Evolutionary conservation across 1,284 basidiomycete species (phyloP).

Genomic region (Tranzscheliella williamsii): DNA sequence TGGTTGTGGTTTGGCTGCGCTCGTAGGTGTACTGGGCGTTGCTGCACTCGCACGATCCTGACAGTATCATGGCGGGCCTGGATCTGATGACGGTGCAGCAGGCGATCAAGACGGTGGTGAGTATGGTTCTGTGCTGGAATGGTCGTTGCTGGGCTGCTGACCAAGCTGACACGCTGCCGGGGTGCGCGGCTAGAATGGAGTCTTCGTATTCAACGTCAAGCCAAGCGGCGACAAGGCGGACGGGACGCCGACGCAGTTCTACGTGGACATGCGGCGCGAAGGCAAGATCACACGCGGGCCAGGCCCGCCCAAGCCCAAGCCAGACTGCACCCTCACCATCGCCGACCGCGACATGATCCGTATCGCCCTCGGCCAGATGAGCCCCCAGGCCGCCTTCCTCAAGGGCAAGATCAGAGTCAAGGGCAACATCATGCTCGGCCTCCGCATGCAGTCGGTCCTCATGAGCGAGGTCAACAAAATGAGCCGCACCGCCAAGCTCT

Average conservation of each 20-base stretch:
- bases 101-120: slow-evolving; percentile 40
- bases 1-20: background rate
- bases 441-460: slow-evolving; percentile 46
- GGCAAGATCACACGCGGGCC: slow-evolving; percentile 35
- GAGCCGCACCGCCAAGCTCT: slow-evolving; percentile 38
- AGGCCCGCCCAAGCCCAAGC: slow-evolving; percentile 41
- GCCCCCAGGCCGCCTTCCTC: slow-evolving; percentile 47
- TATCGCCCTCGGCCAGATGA: slow-evolving; percentile 40
- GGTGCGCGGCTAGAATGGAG: slow-evolving; percentile 37
- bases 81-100: slow-evolving; percentile 47
- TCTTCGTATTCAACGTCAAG: slow-evolving; percentile 44
- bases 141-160: no score
- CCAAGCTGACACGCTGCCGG: no score
- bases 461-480: slow-evolving; percentile 47
- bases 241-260: slow-evolving; percentile 40
- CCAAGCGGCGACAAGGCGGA: slow-evolving; percentile 16
- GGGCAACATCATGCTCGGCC: slow-evolving; percentile 50
- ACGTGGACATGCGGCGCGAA: slow-evolving; percentile 45
- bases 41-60: slow-evolving; percentile 29
- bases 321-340: slow-evolving; percentile 43
- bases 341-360: slow-evolving; percentile 50
- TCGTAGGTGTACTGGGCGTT: slow-evolving; percentile 38
- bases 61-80: slow-evolving; percentile 34
- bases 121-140: no score
- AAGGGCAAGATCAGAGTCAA: slow-evolving; percentile 49